Evolutionary conservation across 129 eudicot genomes (phyloP).

Genomic region (Chrysanthemum lavandulifolium): DNA sequence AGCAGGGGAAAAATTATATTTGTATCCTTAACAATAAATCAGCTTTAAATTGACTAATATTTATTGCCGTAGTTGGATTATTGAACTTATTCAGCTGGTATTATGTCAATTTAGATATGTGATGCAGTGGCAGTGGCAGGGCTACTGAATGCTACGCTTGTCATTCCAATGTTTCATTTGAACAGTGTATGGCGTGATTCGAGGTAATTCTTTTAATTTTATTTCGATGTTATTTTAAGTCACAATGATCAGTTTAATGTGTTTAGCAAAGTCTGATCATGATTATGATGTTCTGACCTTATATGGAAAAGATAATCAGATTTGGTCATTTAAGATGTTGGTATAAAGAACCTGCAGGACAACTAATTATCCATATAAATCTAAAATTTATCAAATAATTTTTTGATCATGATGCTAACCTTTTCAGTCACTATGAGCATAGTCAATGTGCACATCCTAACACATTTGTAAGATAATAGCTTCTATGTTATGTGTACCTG

Average conservation of each 20-base stretch:
- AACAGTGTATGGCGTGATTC: constrained; percentile 99
- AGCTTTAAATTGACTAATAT: not conserved
- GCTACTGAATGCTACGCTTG: constrained; percentile 92
- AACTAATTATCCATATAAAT: not conserved
- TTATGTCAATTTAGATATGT: constrained; percentile 64
- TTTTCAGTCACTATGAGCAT: not conserved
- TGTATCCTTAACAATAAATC: not conserved
- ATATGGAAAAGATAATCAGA: not conserved
- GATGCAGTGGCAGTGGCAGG: constrained; percentile 99
- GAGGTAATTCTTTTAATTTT: constrained; percentile 42
- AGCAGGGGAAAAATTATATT: too few species aligned
- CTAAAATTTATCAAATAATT: not conserved
- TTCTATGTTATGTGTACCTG: not conserved
- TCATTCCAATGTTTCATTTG: constrained; percentile 91
- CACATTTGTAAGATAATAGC: not conserved
- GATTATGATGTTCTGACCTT: not conserved
- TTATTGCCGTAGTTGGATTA: not conserved
- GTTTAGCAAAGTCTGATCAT: not conserved
- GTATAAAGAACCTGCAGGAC: not conserved
- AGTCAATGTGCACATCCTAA: not conserved
- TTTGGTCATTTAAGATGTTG: not conserved
- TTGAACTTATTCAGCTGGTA: constrained; percentile 13
- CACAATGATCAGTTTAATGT: not conserved
- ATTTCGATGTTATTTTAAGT: not conserved
- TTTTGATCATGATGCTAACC: not conserved